Base-by-base conservation (phyloP, 1,284 basidiomycete species). In the Calocybe gambosa region DNA sequence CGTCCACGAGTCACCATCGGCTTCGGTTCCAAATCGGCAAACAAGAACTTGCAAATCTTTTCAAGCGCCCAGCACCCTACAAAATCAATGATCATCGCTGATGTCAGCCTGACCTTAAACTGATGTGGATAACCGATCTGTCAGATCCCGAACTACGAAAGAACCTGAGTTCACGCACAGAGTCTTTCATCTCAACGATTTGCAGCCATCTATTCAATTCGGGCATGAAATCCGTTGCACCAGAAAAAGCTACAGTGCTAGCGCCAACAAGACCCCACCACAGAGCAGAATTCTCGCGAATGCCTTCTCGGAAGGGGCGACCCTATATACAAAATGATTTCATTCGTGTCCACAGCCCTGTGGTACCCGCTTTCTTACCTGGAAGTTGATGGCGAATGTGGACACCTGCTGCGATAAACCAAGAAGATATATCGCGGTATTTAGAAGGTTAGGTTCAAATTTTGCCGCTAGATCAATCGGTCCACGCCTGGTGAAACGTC, bases 171-270 rank as follows among this genome's bases (percentile, higher is more conserved):
- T 18, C 19, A 67, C 87, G 57, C 60, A 95, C 92, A 34, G 68
- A 59, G 25, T 64, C 61, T 38, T 82, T 69, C 93, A 99, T 95
- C 65, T 90, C 90, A 20, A 97, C 93, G 33, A 99, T 85, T 68
- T 99, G 95, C 36, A 99, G 74, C 95, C 95, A 99, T 29, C 88
- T 73, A 66, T 96, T 99, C 53, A 98, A 63, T 67, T 99, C 96
- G 1, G 96, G 95, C 61, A 97, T 72, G 56, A 98, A 85, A 64
- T 99, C 93, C 1, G 87, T 91, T 5, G 93, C 80, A 26, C 93
- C 93, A n/a, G 79, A 88, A 68, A 96, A 90, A 6, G 94, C 94
- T 9, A 97, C 93, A 2, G 80, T 77, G 47, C 82, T 82, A 18
- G 89, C 93, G 16, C 86, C 89, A 36, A 95, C 71, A 9, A 97